Evolutionary conservation across 2,329 filamentous ascomycete genomes (phyloP).

Genomic region (Diplocarpon mali): DNA sequence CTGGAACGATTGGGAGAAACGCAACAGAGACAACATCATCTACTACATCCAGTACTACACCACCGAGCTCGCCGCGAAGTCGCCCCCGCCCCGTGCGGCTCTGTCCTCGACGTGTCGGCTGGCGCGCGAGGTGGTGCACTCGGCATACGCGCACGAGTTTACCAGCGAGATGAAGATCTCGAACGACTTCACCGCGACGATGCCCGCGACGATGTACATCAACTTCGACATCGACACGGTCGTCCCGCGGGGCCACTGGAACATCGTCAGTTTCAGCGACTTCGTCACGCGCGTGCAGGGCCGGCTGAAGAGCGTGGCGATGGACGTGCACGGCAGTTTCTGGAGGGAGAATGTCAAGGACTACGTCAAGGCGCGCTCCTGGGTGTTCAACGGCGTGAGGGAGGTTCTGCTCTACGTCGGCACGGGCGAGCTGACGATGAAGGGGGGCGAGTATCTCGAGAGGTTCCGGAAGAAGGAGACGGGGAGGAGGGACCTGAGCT

Average conservation of each 20-base stretch:
- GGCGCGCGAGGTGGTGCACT: slow-evolving; percentile 4
- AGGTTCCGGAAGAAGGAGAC: slow-evolving; percentile 2
- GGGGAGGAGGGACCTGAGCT: slow-evolving; percentile 2
- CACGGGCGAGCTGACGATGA: background rate
- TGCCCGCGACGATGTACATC: slow-evolving; percentile 4
- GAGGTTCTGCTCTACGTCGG: slow-evolving; percentile 7
- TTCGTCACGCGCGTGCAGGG: background rate
- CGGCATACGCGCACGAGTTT: slow-evolving; percentile 8
- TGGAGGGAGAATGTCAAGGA: slow-evolving; percentile 9
- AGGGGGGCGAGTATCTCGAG: slow-evolving; percentile 6
- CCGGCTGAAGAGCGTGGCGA: slow-evolving; percentile 3
- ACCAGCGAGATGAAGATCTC: background rate
- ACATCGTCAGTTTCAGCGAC: slow-evolving; percentile 6
- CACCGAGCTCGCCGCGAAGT: background rate
- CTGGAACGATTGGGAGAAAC: slow-evolving; percentile 9
- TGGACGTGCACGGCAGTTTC: slow-evolving; percentile 8
- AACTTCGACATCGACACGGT: slow-evolving; percentile 9
- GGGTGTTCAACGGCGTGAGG: slow-evolving; percentile 5
- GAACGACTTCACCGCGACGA: background rate
- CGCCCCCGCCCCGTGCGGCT: background rate
- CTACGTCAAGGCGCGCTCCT: slow-evolving; percentile 1
- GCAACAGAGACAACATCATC: background rate
- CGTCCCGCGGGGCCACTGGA: slow-evolving; percentile 10
- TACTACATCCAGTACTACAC: slow-evolving; percentile 10
- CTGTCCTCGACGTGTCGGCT: slow-evolving; percentile 2